phyloP scores from a whole-genome alignment of 1,284 basidiomycete species.

The Afroboletus lepidellus region DNA sequence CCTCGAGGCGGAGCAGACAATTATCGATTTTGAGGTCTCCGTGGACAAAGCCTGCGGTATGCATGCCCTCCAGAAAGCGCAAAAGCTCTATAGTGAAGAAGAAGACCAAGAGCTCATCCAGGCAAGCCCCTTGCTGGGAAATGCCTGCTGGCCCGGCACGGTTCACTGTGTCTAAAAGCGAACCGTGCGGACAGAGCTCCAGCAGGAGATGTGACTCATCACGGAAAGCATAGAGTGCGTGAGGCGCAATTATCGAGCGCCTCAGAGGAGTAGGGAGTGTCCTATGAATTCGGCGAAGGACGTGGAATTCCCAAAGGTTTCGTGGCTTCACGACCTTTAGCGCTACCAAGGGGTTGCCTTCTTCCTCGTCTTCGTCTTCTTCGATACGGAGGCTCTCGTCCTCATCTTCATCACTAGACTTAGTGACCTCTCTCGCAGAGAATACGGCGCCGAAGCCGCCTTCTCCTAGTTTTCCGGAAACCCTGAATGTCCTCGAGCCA shows the following conservation, averaged over 20 bases:
- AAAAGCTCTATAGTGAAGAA: slow-evolving; percentile 95
- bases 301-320: slow-evolving; percentile 91
- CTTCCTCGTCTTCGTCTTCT: slow-evolving; percentile 46
- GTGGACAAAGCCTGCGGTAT: slow-evolving; percentile 84
- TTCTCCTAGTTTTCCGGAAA: slow-evolving; percentile 90
- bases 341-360: slow-evolving; percentile 62
- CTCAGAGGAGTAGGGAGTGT: slow-evolving; percentile 57
- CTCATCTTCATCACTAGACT: slow-evolving; percentile 40
- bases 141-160: slow-evolving; percentile 68
- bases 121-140: slow-evolving; percentile 73
- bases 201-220: slow-evolving; percentile 93
- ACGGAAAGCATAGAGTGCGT: slow-evolving; percentile 75
- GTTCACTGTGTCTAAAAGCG: slow-evolving; percentile 92
- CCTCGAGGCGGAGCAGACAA: slow-evolving; percentile 88
- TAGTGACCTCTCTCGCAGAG: slow-evolving; percentile 63
- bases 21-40: slow-evolving; percentile 99
- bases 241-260: slow-evolving; percentile 70
- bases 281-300: slow-evolving; percentile 77
- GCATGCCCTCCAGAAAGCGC: slow-evolving; percentile 81
- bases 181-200: slow-evolving; percentile 89
- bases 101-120: slow-evolving; percentile 93
- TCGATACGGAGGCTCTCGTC: slow-evolving; percentile 59
- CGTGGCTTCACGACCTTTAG: slow-evolving; percentile 91
- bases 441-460: slow-evolving; percentile 97
- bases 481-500: slow-evolving; percentile 62